phyloP scores from a whole-genome alignment of 306 rosid species.

The Cicer pinnatifidum region DNA sequence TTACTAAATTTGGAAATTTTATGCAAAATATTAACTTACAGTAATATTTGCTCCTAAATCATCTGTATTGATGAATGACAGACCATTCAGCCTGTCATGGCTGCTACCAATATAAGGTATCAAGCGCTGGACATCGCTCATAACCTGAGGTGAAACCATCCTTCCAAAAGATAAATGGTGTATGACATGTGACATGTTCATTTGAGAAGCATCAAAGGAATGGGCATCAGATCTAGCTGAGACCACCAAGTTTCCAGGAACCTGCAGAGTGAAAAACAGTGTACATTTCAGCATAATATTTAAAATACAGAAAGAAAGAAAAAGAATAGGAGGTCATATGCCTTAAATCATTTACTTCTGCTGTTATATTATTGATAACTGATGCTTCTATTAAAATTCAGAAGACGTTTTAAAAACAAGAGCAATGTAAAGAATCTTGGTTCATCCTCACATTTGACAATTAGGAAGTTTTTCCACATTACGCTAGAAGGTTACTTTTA shows the following conservation, averaged over 20 bases:
- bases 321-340: background rate
- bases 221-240: constrained; percentile 89
- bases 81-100: constrained; percentile 90
- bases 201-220: constrained; percentile 89
- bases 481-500: constrained; percentile 2
- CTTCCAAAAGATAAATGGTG: constrained; percentile 88
- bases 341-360: constrained; percentile 13
- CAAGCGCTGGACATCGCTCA: constrained; percentile 78
- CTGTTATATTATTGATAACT: constrained; percentile 6
- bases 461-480: constrained; percentile 40
- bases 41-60: constrained; percentile 85
- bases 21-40: constrained; percentile 61
- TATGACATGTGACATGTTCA: constrained; percentile 94
- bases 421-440: constrained; percentile 21
- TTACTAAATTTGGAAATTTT: constrained; percentile 8
- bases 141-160: constrained; percentile 65
- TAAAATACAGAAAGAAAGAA: background rate
- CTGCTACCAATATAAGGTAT: constrained; percentile 82
- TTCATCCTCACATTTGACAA: constrained; percentile 30
- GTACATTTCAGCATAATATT: constrained; percentile 38
- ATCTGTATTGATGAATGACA: constrained; percentile 71
- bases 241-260: constrained; percentile 85
- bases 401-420: constrained; percentile 18
- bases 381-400: constrained; percentile 24
- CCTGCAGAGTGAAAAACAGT: constrained; percentile 58